Base-by-base conservation (phyloP, 1,139 yeast species). In the Pneumocystis oryctolagi region DNA sequence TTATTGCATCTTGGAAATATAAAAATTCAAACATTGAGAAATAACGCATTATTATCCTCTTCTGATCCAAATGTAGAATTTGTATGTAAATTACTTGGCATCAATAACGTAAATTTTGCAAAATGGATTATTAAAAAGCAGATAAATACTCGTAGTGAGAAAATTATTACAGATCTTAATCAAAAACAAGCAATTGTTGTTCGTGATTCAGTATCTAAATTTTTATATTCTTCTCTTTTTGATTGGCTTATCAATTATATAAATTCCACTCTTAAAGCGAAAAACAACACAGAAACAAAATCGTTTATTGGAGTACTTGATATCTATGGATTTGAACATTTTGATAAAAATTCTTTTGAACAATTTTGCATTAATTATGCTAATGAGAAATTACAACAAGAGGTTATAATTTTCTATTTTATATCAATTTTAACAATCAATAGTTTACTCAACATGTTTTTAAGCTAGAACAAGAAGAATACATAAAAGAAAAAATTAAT, bases 311-410 rank as follows among this genome's bases (percentile, higher is more conserved):
- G 99, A 73, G 98, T 92, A 37, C 80, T 92, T 71, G 99, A 92
- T 83, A 92, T 92, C 70, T 90, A 90, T 73, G 98, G 98, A 57
- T 92, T 92, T 73, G 98, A 92, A 74, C 97, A 90, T 76, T 92
- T 92, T 73, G 90, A 89, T 70, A 84, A 81, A 71, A 92, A 92
- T 74, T 89, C 97, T 6, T 92, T 92, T 71, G 98, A 92, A 76
- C 98, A 92, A 73, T 90, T 92, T 75, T 92, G 98, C 77, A 92
- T 92, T 76, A 92, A 92, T 73, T 92, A 92, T 74, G 97, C 98
- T 62, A 92, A 92, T 74, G 98, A 92, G 77, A 92, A 92, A 75
- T 80, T 92, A 69, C 98, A 92, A 75, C 98, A 92, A 75, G 97
- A 90, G 37, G 59, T 57, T 20, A 20, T 28, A 57, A 20, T 30